Evolutionary conservation across 768 basidiomycete species (phyloP).

Genomic region (Kwoniella pini): DNA sequence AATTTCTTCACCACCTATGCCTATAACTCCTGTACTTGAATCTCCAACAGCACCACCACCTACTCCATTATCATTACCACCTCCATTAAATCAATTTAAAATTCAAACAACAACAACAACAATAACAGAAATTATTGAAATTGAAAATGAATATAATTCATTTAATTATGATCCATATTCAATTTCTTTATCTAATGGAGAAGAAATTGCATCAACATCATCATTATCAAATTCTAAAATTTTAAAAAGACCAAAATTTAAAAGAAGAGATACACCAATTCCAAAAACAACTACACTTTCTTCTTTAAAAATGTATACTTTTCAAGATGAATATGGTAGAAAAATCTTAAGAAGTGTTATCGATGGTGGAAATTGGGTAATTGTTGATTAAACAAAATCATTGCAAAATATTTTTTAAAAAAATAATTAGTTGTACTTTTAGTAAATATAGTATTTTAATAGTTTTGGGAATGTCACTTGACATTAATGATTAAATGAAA

Average conservation of each 20-base stretch:
- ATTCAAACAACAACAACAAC: background rate
- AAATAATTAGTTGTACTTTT: no score
- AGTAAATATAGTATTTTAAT: no score
- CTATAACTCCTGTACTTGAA: slow-evolving; percentile 9
- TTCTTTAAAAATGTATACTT: slow-evolving; percentile 2
- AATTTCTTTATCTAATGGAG: slow-evolving; percentile 6
- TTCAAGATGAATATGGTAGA: background rate
- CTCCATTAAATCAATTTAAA: background rate
- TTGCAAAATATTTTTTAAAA: background rate
- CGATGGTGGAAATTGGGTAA: slow-evolving; percentile 20
- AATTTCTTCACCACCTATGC: slow-evolving; percentile 17
- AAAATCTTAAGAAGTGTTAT: slow-evolving; percentile 16
- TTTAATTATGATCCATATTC: slow-evolving; percentile 16
- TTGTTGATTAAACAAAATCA: background rate
- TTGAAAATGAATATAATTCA: background rate
- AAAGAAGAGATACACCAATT: slow-evolving; percentile 37
- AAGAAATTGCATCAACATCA: slow-evolving; percentile 3
- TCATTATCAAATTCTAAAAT: background rate
- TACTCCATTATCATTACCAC: slow-evolving; percentile 15
- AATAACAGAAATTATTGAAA: background rate
- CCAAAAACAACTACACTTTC: slow-evolving; percentile 11
- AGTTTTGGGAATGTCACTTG: background rate
- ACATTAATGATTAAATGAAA: background rate
- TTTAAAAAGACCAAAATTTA: slow-evolving; percentile 27
- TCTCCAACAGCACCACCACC: slow-evolving; percentile 9